Base-by-base conservation (phyloP, 2,329 filamentous ascomycete genomes). In the Claviceps sp. region DNA sequence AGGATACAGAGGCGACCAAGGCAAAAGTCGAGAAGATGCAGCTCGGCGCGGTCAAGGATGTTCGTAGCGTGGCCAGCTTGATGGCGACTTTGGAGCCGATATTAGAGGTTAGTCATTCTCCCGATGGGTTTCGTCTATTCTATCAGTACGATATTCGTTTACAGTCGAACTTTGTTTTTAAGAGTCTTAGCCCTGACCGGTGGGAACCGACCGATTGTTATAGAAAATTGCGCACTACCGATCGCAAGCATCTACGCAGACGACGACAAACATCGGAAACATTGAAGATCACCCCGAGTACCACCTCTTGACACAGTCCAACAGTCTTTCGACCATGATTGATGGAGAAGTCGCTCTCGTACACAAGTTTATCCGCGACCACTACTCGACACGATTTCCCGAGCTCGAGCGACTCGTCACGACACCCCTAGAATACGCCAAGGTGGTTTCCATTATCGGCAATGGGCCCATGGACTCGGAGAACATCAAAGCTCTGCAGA, bases 321-420 rank as follows among this genome's bases (percentile, higher is more conserved):
- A 95, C 64, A 86, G 84, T 23, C 77, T 95, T 7, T 95, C 93
- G 0, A 94, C 91, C 5, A 85, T 86, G 56, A 96, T 97, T 58
- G 90, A 95, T 59, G 88, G 87, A 63, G 91, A 97, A 67, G 86
- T 97, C 45, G 86, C 86, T 37, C 78, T 93, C 7, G 87, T 97
- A 22, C 93, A 98, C 75, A 98, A 98, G 70, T 94, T 88, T 67
- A 88, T 96, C 54, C 82, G 91, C 62, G 93, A 98, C 62, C 88
- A 96, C 68, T 98, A 98, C 71, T 95, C 90, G 9, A 78, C 86
- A 17, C 82, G 91, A 54, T 98, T 97, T 62, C 91, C 93, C 0
- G 91, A 96, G 68, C 79, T 98, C 42, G 93, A 98, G 67, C 78
- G 78, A 20, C 79, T 98, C 37, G 85, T 98, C 54, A 88, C 87